Base-by-base conservation (phyloP, 106 monocot species). In the Dactylorhiza incarnata region DNA sequence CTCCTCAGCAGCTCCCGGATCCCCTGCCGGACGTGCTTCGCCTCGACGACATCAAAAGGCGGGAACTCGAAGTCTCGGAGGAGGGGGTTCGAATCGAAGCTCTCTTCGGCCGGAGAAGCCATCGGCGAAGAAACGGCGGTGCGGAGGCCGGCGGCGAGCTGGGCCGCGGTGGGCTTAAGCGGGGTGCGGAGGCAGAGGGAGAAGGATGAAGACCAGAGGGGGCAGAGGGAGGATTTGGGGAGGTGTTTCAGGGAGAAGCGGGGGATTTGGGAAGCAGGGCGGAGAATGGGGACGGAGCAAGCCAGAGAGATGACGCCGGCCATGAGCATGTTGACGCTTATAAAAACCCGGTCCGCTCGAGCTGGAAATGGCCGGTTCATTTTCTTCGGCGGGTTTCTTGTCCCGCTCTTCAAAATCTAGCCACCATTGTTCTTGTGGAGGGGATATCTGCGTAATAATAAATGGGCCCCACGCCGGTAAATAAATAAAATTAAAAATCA, bases 51-150 rank as follows among this genome's bases (percentile, higher is more conserved):
- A 47, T 93, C 87, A 75, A 96, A 96, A 6, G 96, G 93, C 4
- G 96, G 96, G 79, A 96, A 96, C 8, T 26, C 82, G 78, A 96
- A 93, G 73, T 96, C 93, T 20, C 81, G 77, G 5, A 93, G 82
- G 19, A 94, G 85, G 19, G 89, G 85, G 68, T 89, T 93, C 65
- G 81, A 61, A 11, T 24, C 77, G 26, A 75, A 59, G 67, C 45
- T 54, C 71, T 85, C 54, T 6, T 71, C 83, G 48, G 9, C 73
- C 17, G 79, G 23, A 43, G 78, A 37, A 14, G 68, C 67, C 82
- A 73, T 74, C 22, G 75, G 2, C 37, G 73, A 19, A 20, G 56
- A 74, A 25, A 72, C 10, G 46, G 75, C 49, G 48, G 78, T 17
- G 78, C 65, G 69, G 68, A 72, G 75, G 49, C 55, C 24, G 43